Base-by-base conservation (phyloP, 768 basidiomycete genomes). In the Boletus huronensis region DNA sequence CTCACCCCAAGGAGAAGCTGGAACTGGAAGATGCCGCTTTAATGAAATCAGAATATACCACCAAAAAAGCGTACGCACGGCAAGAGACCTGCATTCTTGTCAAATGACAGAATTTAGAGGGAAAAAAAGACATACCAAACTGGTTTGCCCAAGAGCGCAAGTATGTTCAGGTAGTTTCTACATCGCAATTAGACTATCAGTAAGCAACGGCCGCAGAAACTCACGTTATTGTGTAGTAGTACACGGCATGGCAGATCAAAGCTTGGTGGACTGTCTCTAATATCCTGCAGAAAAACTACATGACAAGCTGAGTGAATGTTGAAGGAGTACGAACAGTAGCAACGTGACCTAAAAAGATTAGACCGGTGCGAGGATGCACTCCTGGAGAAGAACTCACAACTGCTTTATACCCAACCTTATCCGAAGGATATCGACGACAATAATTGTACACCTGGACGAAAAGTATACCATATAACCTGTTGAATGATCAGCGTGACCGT, bases 141-240 rank as follows among this genome's bases (percentile, higher is more conserved):
- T 14, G 72, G 78, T 39, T 66, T 73, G 11, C 69, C 76, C 40
- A 48, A 13, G 35, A 83, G 68, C 0, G 69, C 75, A 9, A 54
- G 0, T 1, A 75, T 59, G 48, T 78, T 66, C 35, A 70, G 64
- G 35, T 65, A 81, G 52, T 79, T 78, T 26, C 79, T 82, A 19
- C 16, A 29, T 29, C 19, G 9, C 42, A 41, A 45, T 65, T 26
- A 60, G 41, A 55, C 46, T 7, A 34, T 21, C 41, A 25, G 25
- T 17, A 7, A 26, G n/a, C 21, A 25, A 21, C 14, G 4, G 13
- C 2, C 13, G 34, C 17, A 44, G 21, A 28, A 13, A 69, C 82
- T 52, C 64, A 83, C 84, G 74, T 74, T 60, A 85, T 67, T 0
- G 76, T 64, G 61, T 84, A 86, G 53, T 69, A 79, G 60, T 86